phyloP scores from a whole-genome alignment of 2,329 filamentous ascomycete genomes.

The Alternaria brassicae region DNA sequence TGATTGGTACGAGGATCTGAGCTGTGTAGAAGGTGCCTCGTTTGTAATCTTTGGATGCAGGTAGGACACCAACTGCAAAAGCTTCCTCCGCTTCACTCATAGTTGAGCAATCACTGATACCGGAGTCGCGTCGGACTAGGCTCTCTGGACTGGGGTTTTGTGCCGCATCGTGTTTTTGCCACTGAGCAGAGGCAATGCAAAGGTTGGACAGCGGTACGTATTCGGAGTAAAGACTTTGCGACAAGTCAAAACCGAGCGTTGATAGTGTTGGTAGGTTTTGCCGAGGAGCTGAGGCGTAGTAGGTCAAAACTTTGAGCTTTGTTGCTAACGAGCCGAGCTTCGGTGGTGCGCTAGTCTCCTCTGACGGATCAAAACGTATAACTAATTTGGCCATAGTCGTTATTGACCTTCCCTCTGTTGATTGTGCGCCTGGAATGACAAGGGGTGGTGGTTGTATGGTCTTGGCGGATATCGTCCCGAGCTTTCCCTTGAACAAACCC shows the following conservation, averaged over 20 bases:
- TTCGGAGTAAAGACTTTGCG: slow-evolving; percentile 62
- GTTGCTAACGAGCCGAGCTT: slow-evolving; percentile 60
- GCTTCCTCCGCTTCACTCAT: slow-evolving; percentile 19
- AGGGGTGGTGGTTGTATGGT: slow-evolving; percentile 66
- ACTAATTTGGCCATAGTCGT: slow-evolving; percentile 64
- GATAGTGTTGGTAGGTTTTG: slow-evolving; percentile 57
- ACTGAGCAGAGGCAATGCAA: slow-evolving; percentile 64
- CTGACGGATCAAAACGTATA: slow-evolving; percentile 67
- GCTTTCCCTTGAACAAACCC: slow-evolving; percentile 64
- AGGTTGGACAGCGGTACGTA: slow-evolving; percentile 61
- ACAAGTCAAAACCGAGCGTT: slow-evolving; percentile 53
- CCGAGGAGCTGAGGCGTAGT: slow-evolving; percentile 62
- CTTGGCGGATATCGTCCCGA: slow-evolving; percentile 65
- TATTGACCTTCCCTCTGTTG: slow-evolving; percentile 51
- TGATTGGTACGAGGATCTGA: slow-evolving; percentile 68
- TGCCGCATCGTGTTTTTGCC: slow-evolving; percentile 57
- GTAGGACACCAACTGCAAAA: slow-evolving; percentile 42
- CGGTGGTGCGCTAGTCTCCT: slow-evolving; percentile 60
- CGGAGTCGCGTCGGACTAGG: slow-evolving; percentile 52
- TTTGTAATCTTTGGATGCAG: slow-evolving; percentile 52
- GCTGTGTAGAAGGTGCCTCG: slow-evolving; percentile 65
- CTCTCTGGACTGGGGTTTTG: slow-evolving; percentile 39
- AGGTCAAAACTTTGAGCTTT: slow-evolving; percentile 66
- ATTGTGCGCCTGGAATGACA: slow-evolving; percentile 54
- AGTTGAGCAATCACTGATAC: slow-evolving; percentile 46